phyloP scores from a whole-genome alignment of 73 alveolate species.

The Tetrahymena borealis region DNA sequence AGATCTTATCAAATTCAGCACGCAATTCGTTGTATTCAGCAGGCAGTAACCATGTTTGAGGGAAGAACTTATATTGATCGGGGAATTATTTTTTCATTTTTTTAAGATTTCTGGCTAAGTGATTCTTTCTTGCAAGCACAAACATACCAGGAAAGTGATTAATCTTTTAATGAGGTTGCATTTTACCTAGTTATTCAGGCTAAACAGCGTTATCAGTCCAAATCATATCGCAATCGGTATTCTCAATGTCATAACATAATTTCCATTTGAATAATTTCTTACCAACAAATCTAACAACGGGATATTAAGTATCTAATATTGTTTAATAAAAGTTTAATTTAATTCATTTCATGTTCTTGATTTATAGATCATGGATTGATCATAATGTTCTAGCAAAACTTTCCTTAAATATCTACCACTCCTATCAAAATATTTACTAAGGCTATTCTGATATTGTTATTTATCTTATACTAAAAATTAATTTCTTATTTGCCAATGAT shows the following conservation, averaged over 20 bases:
- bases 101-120: slow-evolving; percentile 61
- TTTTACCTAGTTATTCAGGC: slow-evolving; percentile 49
- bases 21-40: slow-evolving; percentile 65
- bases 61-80: slow-evolving; percentile 71
- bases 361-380: no score
- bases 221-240: slow-evolving; percentile 53
- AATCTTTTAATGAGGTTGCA: slow-evolving; percentile 63
- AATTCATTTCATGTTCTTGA: no score
- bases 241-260: slow-evolving; percentile 31
- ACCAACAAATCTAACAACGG: slow-evolving; percentile 43
- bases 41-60: slow-evolving; percentile 83
- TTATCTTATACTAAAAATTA: no score
- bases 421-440: no score
- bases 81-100: slow-evolving; percentile 65
- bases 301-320: slow-evolving; percentile 35
- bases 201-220: slow-evolving; percentile 55
- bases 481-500: no score
- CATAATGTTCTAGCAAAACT: no score
- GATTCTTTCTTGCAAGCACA: slow-evolving; percentile 68
- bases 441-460: no score
- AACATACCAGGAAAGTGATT: slow-evolving; percentile 86
- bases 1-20: slow-evolving; percentile 16
- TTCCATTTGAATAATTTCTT: slow-evolving; percentile 19
- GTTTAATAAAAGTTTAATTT: no score
- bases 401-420: no score